Conservation (phyloP, 1,139 yeast species). For the Taiozyma onychis region DNA sequence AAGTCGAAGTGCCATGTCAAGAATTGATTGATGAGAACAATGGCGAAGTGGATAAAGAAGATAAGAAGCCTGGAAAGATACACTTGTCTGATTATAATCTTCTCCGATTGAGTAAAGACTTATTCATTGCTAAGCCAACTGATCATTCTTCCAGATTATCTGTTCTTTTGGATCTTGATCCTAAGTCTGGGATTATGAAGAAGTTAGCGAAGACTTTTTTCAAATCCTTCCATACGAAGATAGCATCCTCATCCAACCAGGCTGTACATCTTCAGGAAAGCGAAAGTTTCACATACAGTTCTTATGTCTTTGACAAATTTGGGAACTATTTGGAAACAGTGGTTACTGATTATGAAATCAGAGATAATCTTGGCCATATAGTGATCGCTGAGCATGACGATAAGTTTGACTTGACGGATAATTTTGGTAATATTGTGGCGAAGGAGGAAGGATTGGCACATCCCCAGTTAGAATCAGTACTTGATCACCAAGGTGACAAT, state of each 20-base stretch:
- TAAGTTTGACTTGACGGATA: not conserved
- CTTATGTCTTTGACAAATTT: slow-evolving; percentile 6
- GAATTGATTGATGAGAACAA: slow-evolving; percentile 19
- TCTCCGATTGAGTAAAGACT: slow-evolving; percentile 3
- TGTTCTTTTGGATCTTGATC: not conserved
- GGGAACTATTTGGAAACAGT: slow-evolving; percentile 8
- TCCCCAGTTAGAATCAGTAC: not conserved
- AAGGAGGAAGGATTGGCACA: not conserved
- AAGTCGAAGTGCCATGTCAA: slow-evolving; percentile 42
- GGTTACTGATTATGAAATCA: not conserved
- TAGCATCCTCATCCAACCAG: not conserved
- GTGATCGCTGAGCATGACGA: not conserved
- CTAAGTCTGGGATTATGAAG: slow-evolving; percentile 1
- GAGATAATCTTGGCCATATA: not conserved
- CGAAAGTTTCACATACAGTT: slow-evolving; percentile 1
- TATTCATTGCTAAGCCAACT: slow-evolving; percentile 6
- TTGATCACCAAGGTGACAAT: not conserved
- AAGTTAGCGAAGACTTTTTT: not conserved
- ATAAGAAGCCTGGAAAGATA: not conserved
- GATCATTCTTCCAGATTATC: not conserved
- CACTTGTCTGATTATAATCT: not conserved
- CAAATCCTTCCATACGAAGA: not conserved
- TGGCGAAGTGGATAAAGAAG: not conserved
- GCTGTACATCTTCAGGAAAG: not conserved
- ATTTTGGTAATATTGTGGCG: not conserved